Conservation (phyloP, 225 moss, liverwort and hornwort species). For the Rhytidiadelphus loreus region DNA sequence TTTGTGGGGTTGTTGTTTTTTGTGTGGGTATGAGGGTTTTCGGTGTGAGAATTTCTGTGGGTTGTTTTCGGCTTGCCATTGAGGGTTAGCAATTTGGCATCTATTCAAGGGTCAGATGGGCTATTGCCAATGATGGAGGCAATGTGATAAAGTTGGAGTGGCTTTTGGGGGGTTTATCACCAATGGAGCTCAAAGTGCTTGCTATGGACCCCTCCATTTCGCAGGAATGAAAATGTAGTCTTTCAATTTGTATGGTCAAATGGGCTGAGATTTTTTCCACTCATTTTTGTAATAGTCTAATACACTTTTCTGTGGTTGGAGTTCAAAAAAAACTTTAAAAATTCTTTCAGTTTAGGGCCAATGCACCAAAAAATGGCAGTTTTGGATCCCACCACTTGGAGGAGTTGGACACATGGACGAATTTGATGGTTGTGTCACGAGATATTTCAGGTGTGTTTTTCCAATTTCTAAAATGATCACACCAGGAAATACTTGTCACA, state of each 20-base stretch:
- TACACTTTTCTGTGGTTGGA: rapidly evolving
- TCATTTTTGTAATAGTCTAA: not conserved
- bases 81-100: not conserved
- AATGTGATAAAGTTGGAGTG: too few relatives aligned
- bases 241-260: rapidly evolving
- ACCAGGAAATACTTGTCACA: not conserved
- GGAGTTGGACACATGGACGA: rapidly evolving
- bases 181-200: too few relatives aligned
- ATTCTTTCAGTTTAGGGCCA: not conserved
- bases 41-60: too few relatives aligned
- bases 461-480: not conserved
- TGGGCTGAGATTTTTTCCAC: not conserved
- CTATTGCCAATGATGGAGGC: too few relatives aligned
- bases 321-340: not conserved
- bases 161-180: not conserved
- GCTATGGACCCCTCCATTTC: rapidly evolving
- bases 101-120: not conserved
- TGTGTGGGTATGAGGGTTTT: not conserved
- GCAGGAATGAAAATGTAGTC: not conserved
- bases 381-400: not conserved
- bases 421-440: rapidly evolving
- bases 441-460: rapidly evolving
- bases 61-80: not conserved
- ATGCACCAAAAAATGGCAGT: not conserved
- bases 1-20: too few relatives aligned